These are phyloP conservation scores for Bassia scoparia DNA, from an alignment of 148 eudicot genomes.

Conservation along the genomic window DNA sequence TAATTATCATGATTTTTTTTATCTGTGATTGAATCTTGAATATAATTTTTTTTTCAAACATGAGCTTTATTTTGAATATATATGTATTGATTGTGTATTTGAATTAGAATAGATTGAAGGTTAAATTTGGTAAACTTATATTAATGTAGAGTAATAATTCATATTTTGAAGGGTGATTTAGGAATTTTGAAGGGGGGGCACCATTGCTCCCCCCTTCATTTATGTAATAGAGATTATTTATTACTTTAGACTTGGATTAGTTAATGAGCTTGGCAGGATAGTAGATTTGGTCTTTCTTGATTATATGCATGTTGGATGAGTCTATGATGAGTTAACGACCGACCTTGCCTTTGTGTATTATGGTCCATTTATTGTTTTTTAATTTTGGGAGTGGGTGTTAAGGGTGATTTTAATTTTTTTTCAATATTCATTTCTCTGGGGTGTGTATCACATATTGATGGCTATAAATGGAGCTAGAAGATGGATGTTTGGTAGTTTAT, in stretches of 20 bases:
- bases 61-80: too few relatives aligned
- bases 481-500: background rate
- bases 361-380: background rate
- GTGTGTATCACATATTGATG: background rate
- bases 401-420: background rate
- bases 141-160: too few relatives aligned
- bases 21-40: too few relatives aligned
- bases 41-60: too few relatives aligned
- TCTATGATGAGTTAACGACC: background rate
- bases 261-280: background rate
- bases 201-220: too few relatives aligned
- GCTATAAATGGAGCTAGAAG: background rate
- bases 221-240: too few relatives aligned
- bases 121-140: too few relatives aligned
- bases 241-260: background rate
- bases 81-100: too few relatives aligned
- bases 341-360: background rate
- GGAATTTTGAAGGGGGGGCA: too few relatives aligned
- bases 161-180: too few relatives aligned
- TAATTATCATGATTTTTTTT: too few relatives aligned
- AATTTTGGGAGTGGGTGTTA: background rate
- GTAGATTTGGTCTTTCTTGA: background rate
- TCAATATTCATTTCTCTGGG: background rate
- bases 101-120: too few relatives aligned
- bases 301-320: conserved; percentile 5